Percentiles rank a stretch among this genome's conserved stretches.
These are phyloP conservation scores for Bruguiera parviflora DNA, from an alignment of 345 rosid genomes.

Conservation along the genomic window DNA sequence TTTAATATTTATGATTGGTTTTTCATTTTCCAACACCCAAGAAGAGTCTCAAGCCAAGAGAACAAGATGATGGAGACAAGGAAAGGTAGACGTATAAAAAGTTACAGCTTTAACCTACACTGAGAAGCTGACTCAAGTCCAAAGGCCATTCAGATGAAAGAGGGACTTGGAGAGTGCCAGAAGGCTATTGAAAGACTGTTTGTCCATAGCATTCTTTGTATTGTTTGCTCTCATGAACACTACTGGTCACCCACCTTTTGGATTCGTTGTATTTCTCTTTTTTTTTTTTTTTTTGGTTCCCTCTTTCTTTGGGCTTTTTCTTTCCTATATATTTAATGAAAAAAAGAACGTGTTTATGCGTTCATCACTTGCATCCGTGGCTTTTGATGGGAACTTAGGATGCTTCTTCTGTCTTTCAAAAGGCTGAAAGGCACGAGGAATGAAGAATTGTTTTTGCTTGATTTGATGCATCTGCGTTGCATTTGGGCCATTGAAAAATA, in stretches of 20 bases:
- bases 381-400: constrained; percentile 43
- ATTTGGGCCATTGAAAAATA: constrained; percentile 36
- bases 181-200: constrained; percentile 26
- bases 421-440: constrained; percentile 51
- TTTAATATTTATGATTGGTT: constrained; percentile 23
- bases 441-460: constrained; percentile 41
- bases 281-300: constrained; percentile 1
- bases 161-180: constrained; percentile 18
- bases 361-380: constrained; percentile 29
- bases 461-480: constrained; percentile 36
- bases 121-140: constrained; percentile 29
- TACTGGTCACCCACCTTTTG: constrained; percentile 4
- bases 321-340: constrained; percentile 16
- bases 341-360: constrained; percentile 6
- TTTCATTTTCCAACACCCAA: constrained; percentile 28
- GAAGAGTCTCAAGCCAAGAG: constrained; percentile 17
- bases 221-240: constrained; percentile 29
- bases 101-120: constrained; percentile 29
- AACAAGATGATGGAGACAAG: constrained; percentile 20
- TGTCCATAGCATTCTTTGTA: constrained; percentile 31
- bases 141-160: constrained; percentile 30
- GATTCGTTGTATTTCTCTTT: constrained; percentile 12
- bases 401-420: constrained; percentile 55
- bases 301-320: not conserved
- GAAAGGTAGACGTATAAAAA: constrained; percentile 27